Evolutionary conservation across 2,329 filamentous ascomycete species (phyloP).

Genomic region (Scedosporium dehoogii): DNA sequence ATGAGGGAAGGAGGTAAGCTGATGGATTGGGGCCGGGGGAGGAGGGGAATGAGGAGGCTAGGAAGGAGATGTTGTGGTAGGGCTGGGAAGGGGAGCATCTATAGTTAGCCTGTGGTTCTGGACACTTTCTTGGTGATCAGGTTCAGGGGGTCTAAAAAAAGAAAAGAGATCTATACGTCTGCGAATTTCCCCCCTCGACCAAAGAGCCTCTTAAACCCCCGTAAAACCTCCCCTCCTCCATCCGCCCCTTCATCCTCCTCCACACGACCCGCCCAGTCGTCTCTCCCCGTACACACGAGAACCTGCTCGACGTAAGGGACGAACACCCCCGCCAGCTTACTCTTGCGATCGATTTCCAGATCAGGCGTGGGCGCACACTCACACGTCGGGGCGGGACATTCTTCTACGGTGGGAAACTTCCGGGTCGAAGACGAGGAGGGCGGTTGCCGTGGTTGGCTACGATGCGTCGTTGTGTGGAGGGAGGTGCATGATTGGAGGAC

Average conservation of each 20-base stretch:
- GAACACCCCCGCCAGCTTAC: conserved; percentile 66
- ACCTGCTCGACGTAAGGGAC: conserved; percentile 72
- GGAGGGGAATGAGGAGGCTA: conserved; percentile 61
- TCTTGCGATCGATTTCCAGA: conserved; percentile 64
- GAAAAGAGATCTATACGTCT: conserved; percentile 44
- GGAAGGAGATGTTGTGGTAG: conserved; percentile 69
- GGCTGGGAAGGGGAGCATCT: conserved; percentile 41
- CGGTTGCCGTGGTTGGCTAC: neutral
- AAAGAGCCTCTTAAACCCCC: conserved; percentile 61
- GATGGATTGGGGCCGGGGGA: conserved; percentile 44
- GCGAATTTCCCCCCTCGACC: conserved; percentile 55
- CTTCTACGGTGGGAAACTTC: conserved; percentile 27
- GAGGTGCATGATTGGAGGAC: neutral
- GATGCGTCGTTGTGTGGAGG: conserved; percentile 1
- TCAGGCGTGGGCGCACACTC: conserved; percentile 60
- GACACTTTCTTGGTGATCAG: too few species aligned
- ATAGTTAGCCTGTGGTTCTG: neutral
- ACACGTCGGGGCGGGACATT: conserved; percentile 70
- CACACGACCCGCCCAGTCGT: conserved; percentile 75
- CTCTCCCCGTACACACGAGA: conserved; percentile 68
- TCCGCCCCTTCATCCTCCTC: conserved; percentile 65
- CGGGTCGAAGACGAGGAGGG: neutral
- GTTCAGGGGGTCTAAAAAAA: too few species aligned
- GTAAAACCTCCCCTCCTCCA: conserved; percentile 44
- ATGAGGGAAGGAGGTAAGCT: conserved; percentile 71